Base-by-base conservation (phyloP, 768 basidiomycete species). In the Boletus speciosus region DNA sequence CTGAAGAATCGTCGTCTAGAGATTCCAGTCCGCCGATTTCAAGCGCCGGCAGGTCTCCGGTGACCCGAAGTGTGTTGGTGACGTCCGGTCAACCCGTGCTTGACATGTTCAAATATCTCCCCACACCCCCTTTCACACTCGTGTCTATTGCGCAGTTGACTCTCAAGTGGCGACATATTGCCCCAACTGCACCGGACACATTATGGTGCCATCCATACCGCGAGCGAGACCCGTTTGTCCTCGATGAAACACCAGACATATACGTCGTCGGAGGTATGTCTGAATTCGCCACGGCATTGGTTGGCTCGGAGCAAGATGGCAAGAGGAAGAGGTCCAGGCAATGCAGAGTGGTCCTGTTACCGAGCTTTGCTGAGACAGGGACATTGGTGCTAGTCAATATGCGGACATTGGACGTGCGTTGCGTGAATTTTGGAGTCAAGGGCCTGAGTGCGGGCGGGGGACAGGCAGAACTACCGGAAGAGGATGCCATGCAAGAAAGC, bases 171-270 rank as follows among this genome's bases (percentile, higher is more conserved):
- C 77, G 94, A 54, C 96, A 98, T 73, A 84, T 97, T 69, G 94
- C 97, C n/a, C 97, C 97, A 4, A 98, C 97, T 8, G 96, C 96
- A 25, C 97, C 97, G 27, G 97, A 99, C 71, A 99, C 97, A 1
- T 79, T 99, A 4, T 98, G 94, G 94, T 98, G 97, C 63, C 95
- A 98, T 69, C 97, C 97, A 16, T 98, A 88, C 74, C 82, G 88
- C 47, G 77, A 82, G 29, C 74, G 76, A 16, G 97, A 99, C 66
- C 97, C 97, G 0, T 99, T 99, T 73, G 77, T 97, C 52, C 78
- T 99, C 32, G 62, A 74, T n/a, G 80, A 86, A 65, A 87, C 92
- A 9, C 97, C 97, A 15, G 84, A 97, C 66, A 71, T 98, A 29
- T 98, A 98, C 69, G 77, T 95, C 60, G 78, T 95, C n/a, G 97